Conservation (phyloP, 345 rosid genomes). For the Streptanthus diversifolius region DNA sequence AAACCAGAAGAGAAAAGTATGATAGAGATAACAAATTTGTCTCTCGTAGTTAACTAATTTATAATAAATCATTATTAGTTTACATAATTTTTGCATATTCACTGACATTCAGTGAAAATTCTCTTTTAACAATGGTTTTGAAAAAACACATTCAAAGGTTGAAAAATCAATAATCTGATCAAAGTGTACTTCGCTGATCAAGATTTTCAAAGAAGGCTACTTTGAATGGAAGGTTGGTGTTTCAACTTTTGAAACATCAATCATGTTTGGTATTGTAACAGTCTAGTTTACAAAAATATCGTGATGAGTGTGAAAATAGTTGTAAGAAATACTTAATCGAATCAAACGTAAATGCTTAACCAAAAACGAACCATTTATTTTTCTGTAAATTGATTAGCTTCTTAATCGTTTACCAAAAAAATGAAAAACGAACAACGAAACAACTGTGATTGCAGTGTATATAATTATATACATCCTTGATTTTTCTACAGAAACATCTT, state of each 20-base stretch:
- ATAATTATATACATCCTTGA: too few species aligned
- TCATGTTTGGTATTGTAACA: neutral
- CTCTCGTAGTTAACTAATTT: neutral
- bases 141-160: neutral
- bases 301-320: too few species aligned
- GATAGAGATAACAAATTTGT: neutral
- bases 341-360: too few species aligned
- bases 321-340: too few species aligned
- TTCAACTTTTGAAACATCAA: slow-evolving; percentile 14
- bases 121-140: neutral
- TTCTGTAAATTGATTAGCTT: too few species aligned
- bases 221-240: slow-evolving; percentile 23
- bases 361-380: too few species aligned
- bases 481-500: too few species aligned
- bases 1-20: neutral
- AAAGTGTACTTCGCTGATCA: neutral
- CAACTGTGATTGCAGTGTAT: too few species aligned
- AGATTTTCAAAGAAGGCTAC: slow-evolving; percentile 14
- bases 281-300: too few species aligned
- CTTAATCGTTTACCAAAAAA: too few species aligned
- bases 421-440: too few species aligned
- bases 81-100: neutral
- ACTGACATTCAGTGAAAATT: neutral
- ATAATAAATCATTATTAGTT: neutral
- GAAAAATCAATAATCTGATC: neutral